Conservation (phyloP, 108 stramenopile genomes). For the Conticribra guillardii region DNA sequence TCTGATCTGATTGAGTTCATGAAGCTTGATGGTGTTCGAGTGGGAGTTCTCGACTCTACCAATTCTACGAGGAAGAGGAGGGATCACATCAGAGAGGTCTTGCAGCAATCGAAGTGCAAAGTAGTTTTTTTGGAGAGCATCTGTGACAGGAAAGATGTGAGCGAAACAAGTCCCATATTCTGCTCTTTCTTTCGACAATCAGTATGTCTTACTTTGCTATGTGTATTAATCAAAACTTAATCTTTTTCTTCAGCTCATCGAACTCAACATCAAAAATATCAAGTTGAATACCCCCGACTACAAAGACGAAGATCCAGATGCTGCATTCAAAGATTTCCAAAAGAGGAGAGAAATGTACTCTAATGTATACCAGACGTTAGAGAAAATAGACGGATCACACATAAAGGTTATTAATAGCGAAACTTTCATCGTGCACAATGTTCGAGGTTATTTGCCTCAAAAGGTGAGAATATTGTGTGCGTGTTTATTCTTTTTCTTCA, state of each 20-base stretch:
- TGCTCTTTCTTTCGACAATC: conserved; percentile 1
- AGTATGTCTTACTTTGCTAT: neutral
- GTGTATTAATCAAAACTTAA: too few relatives aligned
- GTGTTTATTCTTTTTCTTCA: too few relatives aligned
- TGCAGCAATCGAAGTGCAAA: conserved; percentile 67
- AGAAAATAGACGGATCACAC: conserved; percentile 77
- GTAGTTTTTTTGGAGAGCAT: conserved; percentile 92
- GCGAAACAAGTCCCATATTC: conserved; percentile 2
- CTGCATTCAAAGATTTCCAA: conserved; percentile 87
- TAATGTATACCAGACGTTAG: conserved; percentile 87
- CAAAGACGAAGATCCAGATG: conserved; percentile 68
- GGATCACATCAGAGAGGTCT: conserved; percentile 51
- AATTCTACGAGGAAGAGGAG: conserved; percentile 87
- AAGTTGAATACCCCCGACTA: conserved; percentile 93
- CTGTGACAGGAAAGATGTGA: conserved; percentile 81
- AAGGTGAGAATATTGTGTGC: conserved; percentile 72
- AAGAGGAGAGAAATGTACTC: conserved; percentile 85
- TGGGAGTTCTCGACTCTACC: conserved; percentile 97
- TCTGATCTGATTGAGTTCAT: conserved; percentile 87
- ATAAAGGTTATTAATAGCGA: conserved; percentile 89
- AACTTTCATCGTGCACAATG: conserved; percentile 84
- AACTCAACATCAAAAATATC: conserved; percentile 87
- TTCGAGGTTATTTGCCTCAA: conserved; percentile 86
- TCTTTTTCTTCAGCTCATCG: conserved; percentile 54
- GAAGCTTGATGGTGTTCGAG: conserved; percentile 82